phyloP scores from a whole-genome alignment of 1,284 basidiomycete species.

The Melampsora medusae region DNA sequence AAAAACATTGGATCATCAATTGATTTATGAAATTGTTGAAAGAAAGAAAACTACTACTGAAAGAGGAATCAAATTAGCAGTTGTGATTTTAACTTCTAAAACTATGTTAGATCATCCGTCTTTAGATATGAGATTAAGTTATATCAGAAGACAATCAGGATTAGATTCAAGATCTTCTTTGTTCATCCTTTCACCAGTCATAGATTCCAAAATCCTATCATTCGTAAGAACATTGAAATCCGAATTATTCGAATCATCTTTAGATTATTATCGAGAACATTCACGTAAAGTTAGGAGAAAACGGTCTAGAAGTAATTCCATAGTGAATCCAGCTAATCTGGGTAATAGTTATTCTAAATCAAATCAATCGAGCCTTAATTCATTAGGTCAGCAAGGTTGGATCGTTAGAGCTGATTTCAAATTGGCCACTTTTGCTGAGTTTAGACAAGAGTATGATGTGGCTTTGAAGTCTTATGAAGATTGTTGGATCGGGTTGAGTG shows the following conservation, averaged over 20 bases:
- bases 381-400: slow-evolving; percentile 82
- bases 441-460: slow-evolving; percentile 82
- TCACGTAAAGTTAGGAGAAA: slow-evolving; percentile 86
- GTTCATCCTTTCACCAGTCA: slow-evolving; percentile 90
- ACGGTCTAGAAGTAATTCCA: slow-evolving; percentile 66
- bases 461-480: slow-evolving; percentile 86
- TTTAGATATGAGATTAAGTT: slow-evolving; percentile 77
- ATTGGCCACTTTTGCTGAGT: slow-evolving; percentile 91
- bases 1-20: slow-evolving; percentile 67
- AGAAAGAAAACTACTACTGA: slow-evolving; percentile 76
- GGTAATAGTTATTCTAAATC: slow-evolving; percentile 57
- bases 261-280: slow-evolving; percentile 89
- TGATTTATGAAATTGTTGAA: slow-evolving; percentile 72
- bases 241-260: slow-evolving; percentile 78
- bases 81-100: slow-evolving; percentile 85
- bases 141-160: slow-evolving; percentile 77
- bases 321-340: slow-evolving; percentile 56
- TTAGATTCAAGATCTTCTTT: slow-evolving; percentile 86
- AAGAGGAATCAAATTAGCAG: slow-evolving; percentile 85
- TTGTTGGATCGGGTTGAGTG: slow-evolving; percentile 73
- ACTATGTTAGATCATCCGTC: slow-evolving; percentile 79
- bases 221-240: slow-evolving; percentile 81
- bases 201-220: slow-evolving; percentile 72
- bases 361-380: slow-evolving; percentile 58
- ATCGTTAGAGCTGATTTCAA: slow-evolving; percentile 95